Evolutionary conservation across 2,329 filamentous ascomycete species (phyloP), one percentile per base, ranked within the genome.

Genomic region (Ceratocystiopsis brevicomis): DNA sequence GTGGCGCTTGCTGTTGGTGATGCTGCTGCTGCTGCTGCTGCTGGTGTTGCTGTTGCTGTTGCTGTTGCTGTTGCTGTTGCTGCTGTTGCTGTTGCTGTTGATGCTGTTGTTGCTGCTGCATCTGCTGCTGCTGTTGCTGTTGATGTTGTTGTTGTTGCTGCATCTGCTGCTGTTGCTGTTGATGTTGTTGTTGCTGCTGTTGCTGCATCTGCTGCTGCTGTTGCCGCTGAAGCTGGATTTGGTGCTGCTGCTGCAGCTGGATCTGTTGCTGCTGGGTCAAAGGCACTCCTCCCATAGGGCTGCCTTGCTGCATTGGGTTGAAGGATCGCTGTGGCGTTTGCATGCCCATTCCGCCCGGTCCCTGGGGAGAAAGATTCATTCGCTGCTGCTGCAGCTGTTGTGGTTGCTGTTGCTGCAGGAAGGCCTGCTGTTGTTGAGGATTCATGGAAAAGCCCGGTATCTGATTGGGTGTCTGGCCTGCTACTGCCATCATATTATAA

Each of bases 381-480:
- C 64, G 64, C 43, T 67, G 66, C 56, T 65, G 64, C 57, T 66
- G 62, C 45, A 51, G 47, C 41, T 55, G 53, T 40, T 51, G 52
- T n/a, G 47, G 48, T 36, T 47, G 46, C 39, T 56, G 53, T 50
- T 60, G 58, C 45, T 61, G 59, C 30, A 47, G 42, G 19, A 48
- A 47, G 3, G 42, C 44, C 19, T 49, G 49, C 39, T 63, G 61
- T 43, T 68, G 65, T 42, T 62, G 65, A 43, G 68, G 60, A 46
- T 68, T 71, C 67, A 76, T 73, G 37, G 66, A 64, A 52, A 69
- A 77, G 18, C 67, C 65, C 37, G 65, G 60, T 64, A 73, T 72
- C 53, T 46, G 45, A 15, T 67, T 64, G 38, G 65, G 60, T 64
- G 73, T 72, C 53, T 46, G 45, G 16, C 64, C 55, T 47, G 64